Base-by-base conservation (phyloP, 805 yeast genomes). In the Lipomyces spencermartinsiae region DNA sequence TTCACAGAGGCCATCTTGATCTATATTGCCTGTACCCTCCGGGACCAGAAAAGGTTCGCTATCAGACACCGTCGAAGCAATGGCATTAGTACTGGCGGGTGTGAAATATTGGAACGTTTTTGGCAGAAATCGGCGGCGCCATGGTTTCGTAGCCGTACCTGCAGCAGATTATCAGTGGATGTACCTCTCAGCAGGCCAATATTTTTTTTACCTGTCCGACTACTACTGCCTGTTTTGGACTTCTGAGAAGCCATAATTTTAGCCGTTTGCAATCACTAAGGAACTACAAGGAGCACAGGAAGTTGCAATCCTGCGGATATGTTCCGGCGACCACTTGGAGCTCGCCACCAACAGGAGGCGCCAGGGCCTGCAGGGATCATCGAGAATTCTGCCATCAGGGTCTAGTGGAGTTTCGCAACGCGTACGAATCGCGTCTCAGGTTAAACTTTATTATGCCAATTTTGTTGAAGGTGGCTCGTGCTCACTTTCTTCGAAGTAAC, bases 101-200 rank as follows among this genome's bases (percentile, higher is more conserved):
- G 31, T 10, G 34, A 53, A 53, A 10, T n/a, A 31, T 16, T 25
- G 56, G 56, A 53, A 53, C 8, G 56, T 53, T 14, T 25, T 22
- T 10, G 56, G 56, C 34, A 53, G 34, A 25, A 53, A 53, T 31
- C 56, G n/a, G 16, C 34, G 56, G 6, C 34, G 34, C 56, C 56
- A 53, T 53, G 56, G 56, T 53, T 14, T 25, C 19, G 56, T n/a
- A 25, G 34, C 12, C 4, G 31, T 53, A 8, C 56, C 56, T 53
- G 49, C 22, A 43, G 29, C 22, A 16, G 14, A 0, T 43, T 19
- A 16, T 43, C n/a, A 43, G 49, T n/a, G 22, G 29, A 25, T 25
- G 29, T 25, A 25, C 29, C 3, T 25, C 29, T 25, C 29, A n/a
- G 29, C 29, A 25, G 29, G 29, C 16, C 10, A 39, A 16, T 6